Evolutionary conservation across 1,284 basidiomycete genomes (phyloP).

Genomic region (Trichosporon coremiiforme): DNA sequence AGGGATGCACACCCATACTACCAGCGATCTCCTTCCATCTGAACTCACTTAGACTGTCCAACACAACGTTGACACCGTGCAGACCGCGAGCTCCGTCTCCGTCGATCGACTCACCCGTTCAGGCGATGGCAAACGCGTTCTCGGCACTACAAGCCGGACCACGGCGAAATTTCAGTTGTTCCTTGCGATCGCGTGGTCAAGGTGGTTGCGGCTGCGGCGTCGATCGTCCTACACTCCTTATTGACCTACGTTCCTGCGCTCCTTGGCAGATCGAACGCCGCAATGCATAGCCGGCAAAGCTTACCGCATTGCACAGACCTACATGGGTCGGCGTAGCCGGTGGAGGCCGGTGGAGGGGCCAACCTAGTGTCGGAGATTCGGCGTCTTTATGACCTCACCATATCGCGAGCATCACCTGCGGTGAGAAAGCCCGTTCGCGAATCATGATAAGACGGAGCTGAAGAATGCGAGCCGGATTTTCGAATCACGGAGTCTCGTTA

Average conservation of each 20-base stretch:
- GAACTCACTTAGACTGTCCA: neutral
- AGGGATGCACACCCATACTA: neutral
- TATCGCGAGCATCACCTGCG: neutral
- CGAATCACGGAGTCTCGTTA: neutral
- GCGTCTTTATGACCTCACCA: constrained; percentile 16
- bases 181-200: neutral
- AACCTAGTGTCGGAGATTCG: constrained; percentile 9
- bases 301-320: neutral
- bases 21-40: neutral
- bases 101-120: constrained; percentile 4
- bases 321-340: neutral
- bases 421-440: constrained; percentile 7
- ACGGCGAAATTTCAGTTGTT: constrained; percentile 14
- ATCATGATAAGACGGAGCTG: constrained; percentile 5
- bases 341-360: constrained; percentile 9
- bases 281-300: neutral
- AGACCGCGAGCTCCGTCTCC: neutral
- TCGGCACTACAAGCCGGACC: neutral
- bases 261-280: neutral
- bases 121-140: neutral
- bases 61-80: neutral
- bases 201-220: neutral
- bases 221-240: neutral
- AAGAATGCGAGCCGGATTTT: neutral
- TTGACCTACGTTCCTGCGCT: neutral